phyloP scores from a whole-genome alignment of 73 alveolate species.

The Paramecium primaurelia region DNA sequence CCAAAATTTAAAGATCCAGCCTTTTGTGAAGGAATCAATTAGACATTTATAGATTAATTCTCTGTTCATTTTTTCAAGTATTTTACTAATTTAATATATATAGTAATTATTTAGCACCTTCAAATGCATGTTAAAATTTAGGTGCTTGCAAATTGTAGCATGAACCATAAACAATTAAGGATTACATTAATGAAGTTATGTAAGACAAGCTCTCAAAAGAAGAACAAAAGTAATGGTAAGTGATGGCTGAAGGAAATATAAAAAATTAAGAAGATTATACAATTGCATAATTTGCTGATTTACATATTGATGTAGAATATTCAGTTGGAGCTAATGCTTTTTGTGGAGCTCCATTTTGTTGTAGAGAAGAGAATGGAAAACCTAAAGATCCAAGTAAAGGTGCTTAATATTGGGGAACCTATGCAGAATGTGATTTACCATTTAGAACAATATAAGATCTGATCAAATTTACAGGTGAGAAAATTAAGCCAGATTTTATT shows the following conservation, averaged over 20 bases:
- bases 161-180: not conserved
- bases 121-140: not conserved
- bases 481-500: constrained; percentile 80
- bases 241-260: not conserved
- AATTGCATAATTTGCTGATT: constrained; percentile 86
- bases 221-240: constrained; percentile 47
- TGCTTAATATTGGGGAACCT: constrained; percentile 71
- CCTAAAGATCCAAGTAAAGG: constrained; percentile 62
- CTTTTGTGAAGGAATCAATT: constrained; percentile 31
- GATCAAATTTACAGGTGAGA: constrained; percentile 55
- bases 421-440: constrained; percentile 74
- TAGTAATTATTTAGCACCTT: not conserved
- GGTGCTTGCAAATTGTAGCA: not conserved
- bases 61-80: constrained; percentile 29
- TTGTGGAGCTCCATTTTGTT: constrained; percentile 85
- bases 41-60: constrained; percentile 17
- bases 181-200: not conserved
- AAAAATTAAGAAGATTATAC: constrained; percentile 54
- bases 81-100: not conserved
- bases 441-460: constrained; percentile 61
- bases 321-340: constrained; percentile 69
- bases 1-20: constrained; percentile 13
- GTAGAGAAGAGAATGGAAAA: constrained; percentile 77
- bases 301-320: constrained; percentile 86
- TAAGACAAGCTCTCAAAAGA: not conserved